These are phyloP conservation scores for Kokia cookei DNA, from an alignment of 441 rosid species.

Conservation along the genomic window DNA sequence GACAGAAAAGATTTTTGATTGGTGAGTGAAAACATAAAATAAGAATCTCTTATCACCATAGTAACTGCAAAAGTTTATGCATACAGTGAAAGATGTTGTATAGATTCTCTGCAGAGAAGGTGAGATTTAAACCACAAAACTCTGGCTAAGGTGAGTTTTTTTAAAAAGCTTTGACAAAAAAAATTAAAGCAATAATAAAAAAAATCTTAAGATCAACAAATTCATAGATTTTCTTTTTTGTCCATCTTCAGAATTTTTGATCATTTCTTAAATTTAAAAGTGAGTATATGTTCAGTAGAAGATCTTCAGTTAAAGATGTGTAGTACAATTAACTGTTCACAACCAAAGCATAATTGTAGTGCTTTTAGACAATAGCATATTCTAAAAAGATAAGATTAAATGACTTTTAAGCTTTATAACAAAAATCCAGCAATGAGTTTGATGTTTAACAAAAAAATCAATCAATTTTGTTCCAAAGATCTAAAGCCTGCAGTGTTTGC, in stretches of 20 bases:
- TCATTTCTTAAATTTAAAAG: not conserved
- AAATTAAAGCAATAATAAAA: too few species aligned
- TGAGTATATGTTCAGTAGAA: not conserved
- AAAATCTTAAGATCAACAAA: not conserved
- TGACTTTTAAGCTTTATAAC: not conserved
- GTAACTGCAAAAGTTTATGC: not conserved
- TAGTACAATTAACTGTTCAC: not conserved
- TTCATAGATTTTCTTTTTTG: too few species aligned
- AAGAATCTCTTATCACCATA: not conserved
- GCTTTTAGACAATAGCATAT: not conserved
- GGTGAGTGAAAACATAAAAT: not conserved
- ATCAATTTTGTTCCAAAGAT: not conserved
- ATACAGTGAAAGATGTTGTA: not conserved
- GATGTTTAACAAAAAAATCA: not conserved
- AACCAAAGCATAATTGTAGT: constrained; percentile 3
- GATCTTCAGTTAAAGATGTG: not conserved
- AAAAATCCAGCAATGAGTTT: not conserved
- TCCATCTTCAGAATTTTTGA: too few species aligned
- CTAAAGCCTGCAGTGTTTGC: not conserved
- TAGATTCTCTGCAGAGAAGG: not conserved
- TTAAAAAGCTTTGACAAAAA: too few species aligned
- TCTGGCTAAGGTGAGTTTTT: too few species aligned
- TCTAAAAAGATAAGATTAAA: constrained; percentile 1
- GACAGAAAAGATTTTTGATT: not conserved
- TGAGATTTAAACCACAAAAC: not conserved